phyloP scores from a whole-genome alignment of 495 filamentous ascomycete genomes.

The Rhypophila decipiens region DNA sequence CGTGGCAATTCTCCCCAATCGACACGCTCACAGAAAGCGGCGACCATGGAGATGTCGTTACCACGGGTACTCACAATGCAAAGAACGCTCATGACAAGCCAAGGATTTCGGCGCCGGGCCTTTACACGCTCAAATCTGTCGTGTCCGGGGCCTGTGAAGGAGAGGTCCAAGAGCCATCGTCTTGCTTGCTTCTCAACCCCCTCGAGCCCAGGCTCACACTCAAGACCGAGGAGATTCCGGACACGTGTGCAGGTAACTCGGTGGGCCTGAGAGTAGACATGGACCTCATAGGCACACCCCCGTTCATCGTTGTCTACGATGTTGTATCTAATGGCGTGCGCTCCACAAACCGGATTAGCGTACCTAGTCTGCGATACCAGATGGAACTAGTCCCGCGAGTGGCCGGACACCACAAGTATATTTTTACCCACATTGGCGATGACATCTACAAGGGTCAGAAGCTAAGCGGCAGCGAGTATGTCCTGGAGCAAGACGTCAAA shows the following conservation, averaged over 20 bases:
- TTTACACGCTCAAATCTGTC: slow-evolving; percentile 77
- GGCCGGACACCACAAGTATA: slow-evolving; percentile 82
- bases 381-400: slow-evolving; percentile 73
- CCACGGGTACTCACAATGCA: slow-evolving; percentile 45
- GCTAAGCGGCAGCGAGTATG: slow-evolving; percentile 43
- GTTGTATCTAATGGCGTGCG: slow-evolving; percentile 50
- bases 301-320: slow-evolving; percentile 71
- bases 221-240: slow-evolving; percentile 69
- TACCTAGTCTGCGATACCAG: slow-evolving; percentile 67
- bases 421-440: slow-evolving; percentile 74
- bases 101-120: slow-evolving; percentile 65
- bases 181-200: slow-evolving; percentile 83
- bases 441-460: slow-evolving; percentile 63
- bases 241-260: slow-evolving; percentile 90
- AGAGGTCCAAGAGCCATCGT: slow-evolving; percentile 85
- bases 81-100: slow-evolving; percentile 45
- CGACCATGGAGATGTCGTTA: slow-evolving; percentile 51
- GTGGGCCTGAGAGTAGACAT: slow-evolving; percentile 83
- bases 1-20: slow-evolving; percentile 64
- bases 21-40: slow-evolving; percentile 57
- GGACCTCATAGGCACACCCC: slow-evolving; percentile 83
- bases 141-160: slow-evolving; percentile 75
- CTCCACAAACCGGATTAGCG: slow-evolving; percentile 33
- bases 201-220: slow-evolving; percentile 75
- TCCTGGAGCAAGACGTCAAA: slow-evolving; percentile 86